phyloP scores from a whole-genome alignment of 2,329 filamentous ascomycete species.

The Metarhizium rileyi region DNA sequence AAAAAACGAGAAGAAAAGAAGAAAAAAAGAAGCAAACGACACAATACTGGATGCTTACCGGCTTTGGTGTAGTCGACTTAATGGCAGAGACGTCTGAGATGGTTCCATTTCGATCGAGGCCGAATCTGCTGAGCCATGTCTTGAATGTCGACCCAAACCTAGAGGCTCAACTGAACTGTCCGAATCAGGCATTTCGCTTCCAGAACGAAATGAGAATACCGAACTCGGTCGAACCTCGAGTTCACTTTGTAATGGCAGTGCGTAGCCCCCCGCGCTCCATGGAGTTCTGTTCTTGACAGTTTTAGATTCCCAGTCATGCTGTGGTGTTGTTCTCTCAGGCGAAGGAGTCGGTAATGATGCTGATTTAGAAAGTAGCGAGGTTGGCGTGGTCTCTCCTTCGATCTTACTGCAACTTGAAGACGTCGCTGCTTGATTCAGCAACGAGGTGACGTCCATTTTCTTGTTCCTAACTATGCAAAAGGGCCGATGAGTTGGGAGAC shows the following conservation, averaged over 20 bases:
- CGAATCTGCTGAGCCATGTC: constrained; percentile 23
- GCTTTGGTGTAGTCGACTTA: background rate
- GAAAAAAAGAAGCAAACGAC: background rate
- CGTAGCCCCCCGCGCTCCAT: constrained; percentile 42
- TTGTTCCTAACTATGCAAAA: background rate
- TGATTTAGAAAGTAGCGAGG: constrained; percentile 4
- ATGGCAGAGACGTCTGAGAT: background rate
- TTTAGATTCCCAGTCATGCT: constrained; percentile 12
- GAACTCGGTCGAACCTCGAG: constrained; percentile 21
- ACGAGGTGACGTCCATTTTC: constrained; percentile 31
- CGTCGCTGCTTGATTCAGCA: constrained; percentile 27
- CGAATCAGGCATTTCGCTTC: constrained; percentile 15
- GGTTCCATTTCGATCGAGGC: constrained; percentile 5
- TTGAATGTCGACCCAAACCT: constrained; percentile 16
- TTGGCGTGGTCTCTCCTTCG: constrained; percentile 8
- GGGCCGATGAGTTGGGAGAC: background rate
- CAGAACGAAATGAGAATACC: constrained; percentile 13
- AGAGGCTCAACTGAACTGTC: constrained; percentile 12
- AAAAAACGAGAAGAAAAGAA: background rate
- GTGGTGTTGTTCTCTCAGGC: constrained; percentile 19
- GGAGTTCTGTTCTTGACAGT: constrained; percentile 29
- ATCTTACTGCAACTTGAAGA: constrained; percentile 3
- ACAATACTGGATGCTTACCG: constrained; percentile 1
- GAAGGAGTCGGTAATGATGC: constrained; percentile 23
- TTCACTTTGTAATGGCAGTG: constrained; percentile 32